Evolutionary conservation across 257 asterid genomes (phyloP).

Genomic region (Capsicum chinense): DNA sequence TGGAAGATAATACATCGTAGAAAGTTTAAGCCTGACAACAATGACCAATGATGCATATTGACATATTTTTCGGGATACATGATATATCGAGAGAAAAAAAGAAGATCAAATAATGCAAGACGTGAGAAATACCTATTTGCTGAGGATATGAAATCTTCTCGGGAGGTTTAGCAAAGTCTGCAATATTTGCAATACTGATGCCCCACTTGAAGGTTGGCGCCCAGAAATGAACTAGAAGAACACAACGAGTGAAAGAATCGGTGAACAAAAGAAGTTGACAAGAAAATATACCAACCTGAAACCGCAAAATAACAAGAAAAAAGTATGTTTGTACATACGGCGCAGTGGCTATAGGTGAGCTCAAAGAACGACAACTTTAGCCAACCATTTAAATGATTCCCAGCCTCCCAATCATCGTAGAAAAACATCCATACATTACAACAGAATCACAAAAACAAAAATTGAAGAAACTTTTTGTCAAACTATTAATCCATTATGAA

Average conservation of each 20-base stretch:
- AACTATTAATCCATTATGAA: not conserved
- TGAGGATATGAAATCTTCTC: constrained; percentile 76
- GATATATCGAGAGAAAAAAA: not conserved
- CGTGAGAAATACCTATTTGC: constrained; percentile 55
- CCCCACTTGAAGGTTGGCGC: constrained; percentile 91
- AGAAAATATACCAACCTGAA: not conserved
- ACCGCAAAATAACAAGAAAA: not conserved
- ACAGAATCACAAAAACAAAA: not conserved
- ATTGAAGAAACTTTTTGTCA: not conserved
- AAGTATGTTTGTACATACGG: not conserved
- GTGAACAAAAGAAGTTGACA: not conserved
- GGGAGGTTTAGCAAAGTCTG: constrained; percentile 64
- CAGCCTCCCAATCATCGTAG: not conserved
- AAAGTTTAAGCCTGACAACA: not conserved
- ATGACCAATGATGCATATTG: not conserved
- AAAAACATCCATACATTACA: not conserved
- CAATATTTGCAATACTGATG: constrained; percentile 75
- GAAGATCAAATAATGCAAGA: not conserved
- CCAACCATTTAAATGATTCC: not conserved
- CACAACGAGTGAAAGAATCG: not conserved
- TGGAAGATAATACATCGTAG: constrained; percentile 20
- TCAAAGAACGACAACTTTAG: not conserved
- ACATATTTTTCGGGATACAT: constrained; percentile 2
- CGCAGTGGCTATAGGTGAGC: not conserved
- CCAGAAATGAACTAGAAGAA: constrained; percentile 70